Base-by-base conservation (phyloP, 345 rosid species). In the Salix dunnii region DNA sequence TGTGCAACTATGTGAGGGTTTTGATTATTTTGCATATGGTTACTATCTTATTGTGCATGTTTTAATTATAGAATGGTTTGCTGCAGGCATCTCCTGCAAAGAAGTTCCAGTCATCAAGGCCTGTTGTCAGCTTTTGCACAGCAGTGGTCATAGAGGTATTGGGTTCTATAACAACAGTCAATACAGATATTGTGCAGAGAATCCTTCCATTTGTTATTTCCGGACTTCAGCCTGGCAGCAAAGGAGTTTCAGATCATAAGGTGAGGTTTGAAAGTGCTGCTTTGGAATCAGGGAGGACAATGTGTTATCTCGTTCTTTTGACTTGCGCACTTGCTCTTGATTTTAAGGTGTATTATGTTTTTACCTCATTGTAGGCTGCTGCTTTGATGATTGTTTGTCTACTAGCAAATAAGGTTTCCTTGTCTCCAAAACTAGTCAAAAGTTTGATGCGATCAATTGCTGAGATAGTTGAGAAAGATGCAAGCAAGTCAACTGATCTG, bases 361-460 rank as follows among this genome's bases (percentile, higher is more conserved):
- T 13, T 46, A 33, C 51, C 67, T 82, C 76, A 71, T 25, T 86
- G 72, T 80, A 96, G 99, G 98, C 99, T 66, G 90, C 96, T 86
- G 88, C 95, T 65, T 84, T 96, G 79, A 96, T 96, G 96, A 86
- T 91, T 87, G 89, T 89, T 71, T 87, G 95, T 69, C 79, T 91
- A 71, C 85, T 96, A 74, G 91, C 95, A 62, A 87, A 81, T 82
- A 92, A 90, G 88, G 91, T 88, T 77, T 76, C 84, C 2, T 74
- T 96, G 72, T 85, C 89, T 76, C 86, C 90, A 58, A 90, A 93
- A 79, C 94, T 93, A 76, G 86, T 90, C 55, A 93, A 89, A 58
- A 90, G 88, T 76, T 81, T 91, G 84, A 84, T 93, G 80, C 91
- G 92, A 68, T 85, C 91, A 49, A 84, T 96, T 74, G 83, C 92